Percentiles rank a stretch among this genome's conserved stretches.
Evolutionary conservation across 2,329 filamentous ascomycete genomes (phyloP).

Genomic region (Alternaria arbusti): DNA sequence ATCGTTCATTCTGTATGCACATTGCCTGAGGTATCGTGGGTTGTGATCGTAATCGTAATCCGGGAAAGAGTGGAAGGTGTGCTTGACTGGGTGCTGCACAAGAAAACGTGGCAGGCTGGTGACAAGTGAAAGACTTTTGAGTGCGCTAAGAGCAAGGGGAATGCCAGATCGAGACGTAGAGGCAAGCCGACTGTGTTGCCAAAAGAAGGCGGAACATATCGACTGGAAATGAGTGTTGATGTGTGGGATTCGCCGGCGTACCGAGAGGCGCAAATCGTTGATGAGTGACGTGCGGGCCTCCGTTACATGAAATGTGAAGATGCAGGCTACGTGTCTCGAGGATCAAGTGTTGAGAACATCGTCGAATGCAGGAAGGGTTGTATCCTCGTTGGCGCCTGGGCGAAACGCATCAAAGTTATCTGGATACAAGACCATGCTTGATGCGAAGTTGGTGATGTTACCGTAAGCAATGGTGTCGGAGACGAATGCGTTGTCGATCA

Average conservation of each 20-base stretch:
- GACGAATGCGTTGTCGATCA: not conserved
- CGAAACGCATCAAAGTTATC: constrained; percentile 19
- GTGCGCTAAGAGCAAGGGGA: not conserved
- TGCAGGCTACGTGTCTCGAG: not conserved
- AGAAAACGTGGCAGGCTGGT: not conserved
- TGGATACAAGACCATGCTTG: not conserved
- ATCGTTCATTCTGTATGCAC: not conserved
- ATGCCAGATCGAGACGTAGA: not conserved
- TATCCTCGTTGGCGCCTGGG: constrained; percentile 25
- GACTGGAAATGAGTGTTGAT: not conserved
- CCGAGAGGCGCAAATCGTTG: not conserved
- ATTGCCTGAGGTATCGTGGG: not conserved
- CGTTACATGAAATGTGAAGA: not conserved
- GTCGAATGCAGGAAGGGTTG: constrained; percentile 23
- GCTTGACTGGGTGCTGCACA: not conserved
- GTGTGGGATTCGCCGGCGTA: not conserved
- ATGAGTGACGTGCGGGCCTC: not conserved
- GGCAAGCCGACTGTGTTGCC: not conserved
- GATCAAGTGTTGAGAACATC: not conserved
- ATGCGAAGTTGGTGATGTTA: not conserved
- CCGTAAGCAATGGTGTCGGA: not conserved
- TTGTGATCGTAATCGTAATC: not conserved
- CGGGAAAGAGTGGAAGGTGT: not conserved
- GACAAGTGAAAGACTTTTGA: not conserved
- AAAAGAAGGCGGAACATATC: not conserved